Evolutionary conservation across 169 alveolate genomes (phyloP).

Genomic region (Plasmodium adleri): DNA sequence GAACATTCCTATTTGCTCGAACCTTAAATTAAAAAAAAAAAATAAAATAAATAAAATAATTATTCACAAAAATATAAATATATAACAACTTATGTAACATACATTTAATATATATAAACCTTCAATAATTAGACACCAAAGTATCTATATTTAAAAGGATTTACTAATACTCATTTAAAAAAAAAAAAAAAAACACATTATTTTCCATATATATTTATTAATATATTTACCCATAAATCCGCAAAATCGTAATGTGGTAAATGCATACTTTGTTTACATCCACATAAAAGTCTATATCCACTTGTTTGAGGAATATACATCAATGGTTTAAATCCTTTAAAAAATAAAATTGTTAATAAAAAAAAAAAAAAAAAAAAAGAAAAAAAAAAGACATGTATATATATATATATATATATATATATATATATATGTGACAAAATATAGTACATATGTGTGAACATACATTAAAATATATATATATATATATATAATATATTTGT

Average conservation of each 20-base stretch:
- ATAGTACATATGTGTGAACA: no score
- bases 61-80: no score
- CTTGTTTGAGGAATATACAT: slow-evolving; percentile 86
- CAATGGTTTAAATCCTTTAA: slow-evolving; percentile 84
- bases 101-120: no score
- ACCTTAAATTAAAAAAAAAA: slow-evolving; percentile 33
- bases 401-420: not conserved
- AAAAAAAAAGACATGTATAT: not conserved
- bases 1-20: slow-evolving; percentile 83
- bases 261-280: slow-evolving; percentile 83
- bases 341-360: slow-evolving; percentile 1
- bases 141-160: no score
- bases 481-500: not conserved
- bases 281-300: slow-evolving; percentile 86
- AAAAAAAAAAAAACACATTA: not conserved
- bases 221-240: slow-evolving; percentile 85
- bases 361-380: not conserved
- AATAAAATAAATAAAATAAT: not conserved
- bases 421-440: not conserved
- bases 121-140: no score
- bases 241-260: slow-evolving; percentile 86
- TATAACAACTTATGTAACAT: no score
- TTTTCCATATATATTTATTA: not conserved
- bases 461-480: not conserved
- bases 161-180: no score